These are phyloP conservation scores for Zangia roseola DNA, from an alignment of 768 basidiomycete genomes.

Conservation along the genomic window DNA sequence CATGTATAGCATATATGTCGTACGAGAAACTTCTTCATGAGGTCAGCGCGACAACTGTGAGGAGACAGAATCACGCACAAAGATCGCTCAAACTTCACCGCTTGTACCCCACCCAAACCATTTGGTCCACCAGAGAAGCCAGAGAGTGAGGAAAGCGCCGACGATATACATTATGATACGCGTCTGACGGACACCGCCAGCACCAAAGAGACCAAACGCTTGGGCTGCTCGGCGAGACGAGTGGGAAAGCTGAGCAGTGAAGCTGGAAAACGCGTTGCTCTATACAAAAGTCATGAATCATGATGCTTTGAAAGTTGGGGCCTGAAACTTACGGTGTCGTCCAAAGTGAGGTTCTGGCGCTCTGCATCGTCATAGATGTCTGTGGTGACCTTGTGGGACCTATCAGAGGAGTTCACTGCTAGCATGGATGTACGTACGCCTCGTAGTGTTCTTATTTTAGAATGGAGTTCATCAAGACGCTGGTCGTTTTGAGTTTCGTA, in stretches of 20 bases:
- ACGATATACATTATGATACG: constrained; percentile 64
- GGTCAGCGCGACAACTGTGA: background rate
- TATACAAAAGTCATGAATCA: constrained; percentile 23
- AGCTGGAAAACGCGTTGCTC: constrained; percentile 66
- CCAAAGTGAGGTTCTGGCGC: constrained; percentile 74
- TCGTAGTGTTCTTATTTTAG: constrained; percentile 78
- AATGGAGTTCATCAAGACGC: constrained; percentile 77
- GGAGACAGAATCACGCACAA: constrained; percentile 15
- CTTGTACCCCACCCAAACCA: constrained; percentile 43
- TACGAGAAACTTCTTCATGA: background rate
- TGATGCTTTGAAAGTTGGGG: background rate
- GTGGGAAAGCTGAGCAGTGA: constrained; percentile 60
- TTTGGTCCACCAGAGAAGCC: constrained; percentile 52
- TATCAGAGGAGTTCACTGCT: background rate
- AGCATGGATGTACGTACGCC: constrained; percentile 48
- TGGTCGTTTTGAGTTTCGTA: constrained; percentile 88
- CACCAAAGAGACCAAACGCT: constrained; percentile 64
- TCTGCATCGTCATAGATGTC: constrained; percentile 87
- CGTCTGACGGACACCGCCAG: constrained; percentile 66
- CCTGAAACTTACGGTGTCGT: constrained; percentile 59
- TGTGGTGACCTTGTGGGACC: constrained; percentile 62
- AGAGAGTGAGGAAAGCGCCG: constrained; percentile 51
- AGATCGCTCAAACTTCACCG: constrained; percentile 12
- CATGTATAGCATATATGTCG: background rate
- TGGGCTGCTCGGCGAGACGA: constrained; percentile 69